Percentiles rank a stretch among this genome's conserved stretches.
phyloP scores from a whole-genome alignment of 768 basidiomycete species.

The Filobasidium floriforme region DNA sequence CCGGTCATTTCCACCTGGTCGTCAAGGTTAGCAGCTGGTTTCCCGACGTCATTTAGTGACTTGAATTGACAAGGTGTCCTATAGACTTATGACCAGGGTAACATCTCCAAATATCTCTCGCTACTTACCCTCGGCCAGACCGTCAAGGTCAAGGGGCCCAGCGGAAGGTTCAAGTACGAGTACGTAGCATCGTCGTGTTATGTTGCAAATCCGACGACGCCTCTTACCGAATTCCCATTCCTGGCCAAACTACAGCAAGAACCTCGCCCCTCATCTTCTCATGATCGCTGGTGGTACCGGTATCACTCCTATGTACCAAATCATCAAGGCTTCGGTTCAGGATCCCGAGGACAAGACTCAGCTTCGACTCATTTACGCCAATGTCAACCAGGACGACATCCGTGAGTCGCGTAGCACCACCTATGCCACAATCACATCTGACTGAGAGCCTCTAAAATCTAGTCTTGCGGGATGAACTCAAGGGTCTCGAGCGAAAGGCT shows the following conservation, averaged over 20 bases:
- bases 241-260: conserved; percentile 44
- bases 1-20: conserved; percentile 88
- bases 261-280: conserved; percentile 67
- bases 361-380: conserved; percentile 88
- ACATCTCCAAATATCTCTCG: conserved; percentile 81
- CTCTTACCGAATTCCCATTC: no score
- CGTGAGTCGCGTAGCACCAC: conserved; percentile 41
- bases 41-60: not conserved
- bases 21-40: conserved; percentile 63
- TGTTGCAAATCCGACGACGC: not conserved
- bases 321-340: conserved; percentile 85
- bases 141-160: conserved; percentile 88
- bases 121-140: conserved; percentile 78
- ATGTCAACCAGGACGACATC: conserved; percentile 87
- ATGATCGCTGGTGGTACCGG: conserved; percentile 99
- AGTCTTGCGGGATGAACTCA: conserved; percentile 76
- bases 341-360: conserved; percentile 78
- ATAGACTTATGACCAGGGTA: conserved; percentile 92
- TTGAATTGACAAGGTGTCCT: not conserved
- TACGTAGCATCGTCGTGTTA: conserved; percentile 20
- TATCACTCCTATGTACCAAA: conserved; percentile 98
- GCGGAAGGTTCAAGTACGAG: conserved; percentile 83
- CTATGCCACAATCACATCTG: no score
- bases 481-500: conserved; percentile 62
- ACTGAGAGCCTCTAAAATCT: no score